These are phyloP conservation scores for Amaranthus hypochondriacus DNA, from an alignment of 148 eudicot genomes.

Conservation along the genomic window DNA sequence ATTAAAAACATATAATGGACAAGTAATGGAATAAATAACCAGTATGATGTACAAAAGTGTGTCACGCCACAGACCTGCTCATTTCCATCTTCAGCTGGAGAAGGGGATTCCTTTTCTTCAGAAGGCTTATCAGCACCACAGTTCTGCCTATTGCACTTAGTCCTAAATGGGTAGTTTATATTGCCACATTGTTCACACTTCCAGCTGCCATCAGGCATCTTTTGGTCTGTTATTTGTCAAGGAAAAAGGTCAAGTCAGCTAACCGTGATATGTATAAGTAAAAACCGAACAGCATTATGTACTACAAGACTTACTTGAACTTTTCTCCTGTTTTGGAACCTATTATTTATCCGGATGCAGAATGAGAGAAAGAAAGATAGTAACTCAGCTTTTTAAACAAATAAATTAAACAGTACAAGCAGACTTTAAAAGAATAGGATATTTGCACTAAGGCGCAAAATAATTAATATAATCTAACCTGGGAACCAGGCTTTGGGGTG, in stretches of 20 bases:
- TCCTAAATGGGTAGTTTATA: conserved; percentile 89
- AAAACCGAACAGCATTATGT: background rate
- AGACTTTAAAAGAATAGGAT: background rate
- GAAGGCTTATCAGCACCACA: conserved; percentile 95
- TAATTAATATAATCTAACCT: conserved; percentile 39
- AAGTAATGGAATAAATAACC: background rate
- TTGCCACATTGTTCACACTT: conserved; percentile 86
- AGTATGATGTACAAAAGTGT: conserved; percentile 20
- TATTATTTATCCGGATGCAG: conserved; percentile 26
- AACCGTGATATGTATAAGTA: background rate
- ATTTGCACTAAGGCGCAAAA: background rate
- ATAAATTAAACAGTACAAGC: background rate
- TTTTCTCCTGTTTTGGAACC: conserved; percentile 60
- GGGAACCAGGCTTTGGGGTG: conserved; percentile 90
- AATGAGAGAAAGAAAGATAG: background rate
- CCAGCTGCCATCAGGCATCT: conserved; percentile 99
- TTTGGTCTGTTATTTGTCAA: conserved; percentile 47
- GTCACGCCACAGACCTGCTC: conserved; percentile 78
- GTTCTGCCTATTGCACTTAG: conserved; percentile 93
- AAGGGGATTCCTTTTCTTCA: conserved; percentile 46
- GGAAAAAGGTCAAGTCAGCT: conserved; percentile 2
- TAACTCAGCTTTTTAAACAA: conserved; percentile 15
- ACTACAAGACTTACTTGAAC: conserved; percentile 54
- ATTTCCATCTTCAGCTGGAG: conserved; percentile 48
- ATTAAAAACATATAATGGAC: background rate